phyloP scores from a whole-genome alignment of 768 basidiomycete genomes.

The Pulveroboletus sp. region DNA sequence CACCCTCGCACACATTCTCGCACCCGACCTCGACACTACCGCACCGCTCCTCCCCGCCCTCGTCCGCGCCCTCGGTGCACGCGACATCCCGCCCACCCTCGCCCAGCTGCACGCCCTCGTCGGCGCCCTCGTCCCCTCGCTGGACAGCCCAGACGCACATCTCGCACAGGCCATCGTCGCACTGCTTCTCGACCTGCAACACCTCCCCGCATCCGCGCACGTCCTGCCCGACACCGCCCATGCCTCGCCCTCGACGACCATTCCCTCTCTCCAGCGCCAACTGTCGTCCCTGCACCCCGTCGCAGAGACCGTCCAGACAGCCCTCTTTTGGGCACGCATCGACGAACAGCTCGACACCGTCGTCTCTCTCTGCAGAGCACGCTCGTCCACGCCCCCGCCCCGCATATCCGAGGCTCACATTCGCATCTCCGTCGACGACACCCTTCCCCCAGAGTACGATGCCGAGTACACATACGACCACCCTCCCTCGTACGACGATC shows the following conservation, averaged over 20 bases:
- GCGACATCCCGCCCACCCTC: constrained; percentile 42
- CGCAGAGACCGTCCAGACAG: constrained; percentile 51
- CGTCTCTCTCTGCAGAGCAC: constrained; percentile 62
- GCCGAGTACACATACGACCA: constrained; percentile 18
- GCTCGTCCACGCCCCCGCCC: constrained; percentile 28
- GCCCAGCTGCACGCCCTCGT: constrained; percentile 59
- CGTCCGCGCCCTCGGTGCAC: constrained; percentile 17
- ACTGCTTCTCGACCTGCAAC: constrained; percentile 65
- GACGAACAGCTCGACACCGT: constrained; percentile 74
- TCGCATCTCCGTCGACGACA: constrained; percentile 20
- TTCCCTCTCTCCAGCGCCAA: constrained; percentile 63
- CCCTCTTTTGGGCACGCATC: constrained; percentile 72
- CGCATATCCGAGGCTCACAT: too few species aligned
- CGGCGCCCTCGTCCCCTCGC: constrained; percentile 41
- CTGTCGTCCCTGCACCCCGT: constrained; percentile 61
- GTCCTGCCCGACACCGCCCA: constrained; percentile 8
- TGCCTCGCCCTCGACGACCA: constrained; percentile 38
- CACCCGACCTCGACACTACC: constrained; percentile 18
- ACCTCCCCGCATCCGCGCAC: constrained; percentile 43
- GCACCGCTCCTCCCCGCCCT: constrained; percentile 17
- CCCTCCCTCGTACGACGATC: constrained; percentile 26
- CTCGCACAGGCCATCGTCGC: constrained; percentile 69
- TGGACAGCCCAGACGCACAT: constrained; percentile 50
- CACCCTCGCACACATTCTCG: constrained; percentile 48
- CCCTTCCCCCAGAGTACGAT: constrained; percentile 59